These are phyloP conservation scores for Lactuca sativa DNA, from an alignment of 129 eudicot species.

Conservation along the genomic window DNA sequence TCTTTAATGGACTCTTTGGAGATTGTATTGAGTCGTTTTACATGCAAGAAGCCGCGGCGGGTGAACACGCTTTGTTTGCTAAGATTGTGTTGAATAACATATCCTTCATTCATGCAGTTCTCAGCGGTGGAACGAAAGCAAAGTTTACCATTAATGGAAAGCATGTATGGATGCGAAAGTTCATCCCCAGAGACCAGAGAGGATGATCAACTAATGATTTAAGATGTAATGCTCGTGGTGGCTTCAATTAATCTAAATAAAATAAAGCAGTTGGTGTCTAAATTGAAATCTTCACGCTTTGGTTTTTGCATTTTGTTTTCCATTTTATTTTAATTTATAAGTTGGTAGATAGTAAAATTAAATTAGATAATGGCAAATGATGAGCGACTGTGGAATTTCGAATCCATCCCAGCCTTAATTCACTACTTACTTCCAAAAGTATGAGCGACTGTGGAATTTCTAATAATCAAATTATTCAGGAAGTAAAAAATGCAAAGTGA, in stretches of 20 bases:
- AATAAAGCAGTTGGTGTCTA: slow-evolving; percentile 1
- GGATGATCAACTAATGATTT: neutral
- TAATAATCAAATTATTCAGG: no score
- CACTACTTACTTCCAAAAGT: no score
- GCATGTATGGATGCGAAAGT: slow-evolving; percentile 84
- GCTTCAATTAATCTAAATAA: slow-evolving; percentile 11
- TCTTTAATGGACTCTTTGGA: slow-evolving; percentile 44
- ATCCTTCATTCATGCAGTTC: slow-evolving; percentile 32
- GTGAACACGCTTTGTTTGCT: slow-evolving; percentile 63
- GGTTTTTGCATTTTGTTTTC: neutral
- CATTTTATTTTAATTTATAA: neutral
- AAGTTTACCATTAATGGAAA: slow-evolving; percentile 72
- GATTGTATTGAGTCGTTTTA: slow-evolving; percentile 55
- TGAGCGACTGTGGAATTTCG: no score
- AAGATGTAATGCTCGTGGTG: neutral
- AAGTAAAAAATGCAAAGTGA: no score
- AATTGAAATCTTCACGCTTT: neutral
- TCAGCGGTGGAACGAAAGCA: slow-evolving; percentile 44
- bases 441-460: no score
- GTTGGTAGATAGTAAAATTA: neutral
- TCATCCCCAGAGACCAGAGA: slow-evolving; percentile 29
- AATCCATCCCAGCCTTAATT: no score
- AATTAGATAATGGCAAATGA: no score
- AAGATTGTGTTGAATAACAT: slow-evolving; percentile 42
- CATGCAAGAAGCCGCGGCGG: slow-evolving; percentile 45